Evolutionary conservation across 208 protist genomes (phyloP).

Genomic region (Crithidia mellificae): DNA sequence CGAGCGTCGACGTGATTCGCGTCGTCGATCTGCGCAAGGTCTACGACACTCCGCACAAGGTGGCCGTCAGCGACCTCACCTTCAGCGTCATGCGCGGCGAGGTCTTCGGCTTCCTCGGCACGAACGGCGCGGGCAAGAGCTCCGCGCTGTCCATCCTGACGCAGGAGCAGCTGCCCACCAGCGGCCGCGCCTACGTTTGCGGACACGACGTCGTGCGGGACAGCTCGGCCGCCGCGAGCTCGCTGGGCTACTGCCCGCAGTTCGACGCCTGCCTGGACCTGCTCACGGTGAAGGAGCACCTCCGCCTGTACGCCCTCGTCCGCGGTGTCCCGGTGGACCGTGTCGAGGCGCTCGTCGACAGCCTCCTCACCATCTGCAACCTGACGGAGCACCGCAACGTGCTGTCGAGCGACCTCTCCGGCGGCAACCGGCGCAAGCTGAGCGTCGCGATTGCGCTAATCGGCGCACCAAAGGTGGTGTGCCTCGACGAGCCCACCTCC

Average conservation of each 20-base stretch:
- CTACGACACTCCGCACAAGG: conserved; percentile 64
- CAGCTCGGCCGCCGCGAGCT: conserved; percentile 46
- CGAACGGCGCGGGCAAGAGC: conserved; percentile 91
- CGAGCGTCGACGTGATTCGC: conserved; percentile 48
- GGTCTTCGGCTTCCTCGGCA: conserved; percentile 88
- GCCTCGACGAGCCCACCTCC: conserved; percentile 75
- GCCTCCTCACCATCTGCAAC: conserved; percentile 39
- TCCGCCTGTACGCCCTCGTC: conserved; percentile 35
- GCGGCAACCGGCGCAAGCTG: conserved; percentile 83
- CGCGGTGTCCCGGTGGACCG: conserved; percentile 36
- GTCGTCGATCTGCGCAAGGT: conserved; percentile 74
- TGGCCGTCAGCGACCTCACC: conserved; percentile 68
- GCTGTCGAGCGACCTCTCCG: conserved; percentile 34
- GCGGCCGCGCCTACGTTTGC: conserved; percentile 62
- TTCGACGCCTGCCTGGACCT: conserved; percentile 90
- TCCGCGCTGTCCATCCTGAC: conserved; percentile 81
- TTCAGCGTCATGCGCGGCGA: conserved; percentile 73
- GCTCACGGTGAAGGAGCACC: conserved; percentile 89
- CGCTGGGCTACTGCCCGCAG: conserved; percentile 93
- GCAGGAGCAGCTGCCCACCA: conserved; percentile 73
- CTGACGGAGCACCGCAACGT: conserved; percentile 36
- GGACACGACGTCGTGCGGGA: conserved; percentile 59
- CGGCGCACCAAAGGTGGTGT: conserved; percentile 54
- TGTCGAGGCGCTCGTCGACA: conserved; percentile 29
- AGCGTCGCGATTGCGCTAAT: conserved; percentile 67